Conservation (phyloP, 495 filamentous ascomycete species). For the Penicillium antarcticum region DNA sequence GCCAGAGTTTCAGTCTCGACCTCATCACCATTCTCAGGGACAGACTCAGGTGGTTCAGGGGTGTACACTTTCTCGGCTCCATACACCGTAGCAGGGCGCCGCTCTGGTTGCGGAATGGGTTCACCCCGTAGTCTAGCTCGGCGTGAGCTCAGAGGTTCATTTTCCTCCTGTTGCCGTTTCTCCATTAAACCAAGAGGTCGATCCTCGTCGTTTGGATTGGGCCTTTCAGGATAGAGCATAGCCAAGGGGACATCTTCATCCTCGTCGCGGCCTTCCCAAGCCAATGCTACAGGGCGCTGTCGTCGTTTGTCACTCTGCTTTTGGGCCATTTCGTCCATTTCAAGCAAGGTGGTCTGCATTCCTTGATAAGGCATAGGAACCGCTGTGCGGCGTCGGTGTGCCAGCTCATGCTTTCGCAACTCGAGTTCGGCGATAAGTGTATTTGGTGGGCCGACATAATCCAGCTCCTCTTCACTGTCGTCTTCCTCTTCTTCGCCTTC, state of each 20-base stretch:
- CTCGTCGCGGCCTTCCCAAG: conserved; percentile 78
- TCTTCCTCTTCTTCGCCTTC: conserved; percentile 32
- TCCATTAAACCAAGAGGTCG: conserved; percentile 84
- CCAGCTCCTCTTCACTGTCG: conserved; percentile 38
- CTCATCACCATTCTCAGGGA: conserved; percentile 53
- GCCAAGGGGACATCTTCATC: conserved; percentile 83
- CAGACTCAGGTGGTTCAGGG: conserved; percentile 9
- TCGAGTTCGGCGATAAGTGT: conserved; percentile 92
- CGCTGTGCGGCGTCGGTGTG: conserved; percentile 67
- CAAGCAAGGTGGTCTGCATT: conserved; percentile 81
- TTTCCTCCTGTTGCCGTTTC: conserved; percentile 80
- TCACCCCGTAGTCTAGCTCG: conserved; percentile 72
- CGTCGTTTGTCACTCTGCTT: conserved; percentile 73
- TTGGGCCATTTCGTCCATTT: conserved; percentile 89
- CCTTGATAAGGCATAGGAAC: conserved; percentile 62
- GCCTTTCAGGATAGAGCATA: conserved; percentile 66
- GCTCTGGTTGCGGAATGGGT: conserved; percentile 23
- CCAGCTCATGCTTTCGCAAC: conserved; percentile 79
- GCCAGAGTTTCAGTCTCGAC: conserved; percentile 81
- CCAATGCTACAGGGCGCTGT: conserved; percentile 72
- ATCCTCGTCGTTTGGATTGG: conserved; percentile 52
- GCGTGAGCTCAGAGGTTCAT: conserved; percentile 79
- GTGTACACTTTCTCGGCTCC: conserved; percentile 14
- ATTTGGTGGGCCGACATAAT: conserved; percentile 70
- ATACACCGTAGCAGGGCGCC: conserved; percentile 39